Conservation (phyloP, 139 green algal genomes). For the Mesostigma viride region DNA sequence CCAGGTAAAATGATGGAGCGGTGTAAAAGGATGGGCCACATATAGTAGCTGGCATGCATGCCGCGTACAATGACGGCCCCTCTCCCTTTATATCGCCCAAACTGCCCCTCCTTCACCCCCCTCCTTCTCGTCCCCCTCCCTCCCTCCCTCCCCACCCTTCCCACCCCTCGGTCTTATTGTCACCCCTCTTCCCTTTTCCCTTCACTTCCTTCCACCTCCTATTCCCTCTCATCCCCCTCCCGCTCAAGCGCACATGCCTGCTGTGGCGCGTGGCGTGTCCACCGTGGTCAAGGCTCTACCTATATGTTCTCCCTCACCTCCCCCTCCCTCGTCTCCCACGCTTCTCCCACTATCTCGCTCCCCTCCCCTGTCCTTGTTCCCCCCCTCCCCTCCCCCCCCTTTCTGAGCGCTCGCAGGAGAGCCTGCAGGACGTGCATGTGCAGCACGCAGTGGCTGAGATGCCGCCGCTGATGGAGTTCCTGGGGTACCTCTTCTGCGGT, state of each 20-base stretch:
- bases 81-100: too few species aligned
- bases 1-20: too few species aligned
- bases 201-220: not conserved
- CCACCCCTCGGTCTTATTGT: not conserved
- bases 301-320: not conserved
- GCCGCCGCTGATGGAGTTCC: conserved; percentile 27
- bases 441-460: too few species aligned
- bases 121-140: not conserved
- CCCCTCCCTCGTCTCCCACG: not conserved
- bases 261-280: not conserved
- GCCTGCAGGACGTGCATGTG: too few species aligned
- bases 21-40: too few species aligned
- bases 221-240: not conserved
- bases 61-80: too few species aligned
- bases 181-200: not conserved
- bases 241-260: not conserved
- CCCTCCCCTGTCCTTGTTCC: not conserved
- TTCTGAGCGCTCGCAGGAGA: too few species aligned
- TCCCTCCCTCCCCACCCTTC: not conserved
- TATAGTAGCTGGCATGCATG: too few species aligned
- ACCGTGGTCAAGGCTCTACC: not conserved
- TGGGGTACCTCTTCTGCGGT: conserved; percentile 23
- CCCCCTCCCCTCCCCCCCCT: not conserved
- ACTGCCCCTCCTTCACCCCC: not conserved
- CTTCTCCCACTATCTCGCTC: not conserved